A percentile compares a stretch with the other conserved stretches of the same genome.
Evolutionary conservation across 306 rosid genomes (phyloP).

Genomic region (Trifolium dubium): DNA sequence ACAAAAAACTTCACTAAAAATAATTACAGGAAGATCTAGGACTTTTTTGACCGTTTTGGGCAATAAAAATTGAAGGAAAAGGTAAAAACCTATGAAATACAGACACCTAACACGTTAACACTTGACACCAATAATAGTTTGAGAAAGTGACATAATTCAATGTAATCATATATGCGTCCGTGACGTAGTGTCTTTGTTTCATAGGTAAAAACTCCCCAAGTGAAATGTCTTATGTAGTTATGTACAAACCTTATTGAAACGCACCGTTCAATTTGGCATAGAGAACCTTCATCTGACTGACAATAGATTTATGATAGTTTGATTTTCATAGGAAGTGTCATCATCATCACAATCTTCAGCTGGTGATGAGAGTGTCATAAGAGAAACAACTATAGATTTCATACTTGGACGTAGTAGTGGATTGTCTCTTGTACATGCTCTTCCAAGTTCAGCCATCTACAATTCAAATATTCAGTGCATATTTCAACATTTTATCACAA

Average conservation of each 20-base stretch:
- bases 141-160: too few species aligned
- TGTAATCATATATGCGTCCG: too few species aligned
- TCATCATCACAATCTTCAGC: slow-evolving; percentile 69
- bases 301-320: slow-evolving; percentile 66
- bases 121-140: too few species aligned
- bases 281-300: slow-evolving; percentile 60
- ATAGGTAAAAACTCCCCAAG: not conserved
- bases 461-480: slow-evolving; percentile 37
- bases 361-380: slow-evolving; percentile 76
- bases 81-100: too few species aligned
- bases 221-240: too few species aligned
- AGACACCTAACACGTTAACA: too few species aligned
- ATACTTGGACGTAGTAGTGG: slow-evolving; percentile 81
- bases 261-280: not conserved
- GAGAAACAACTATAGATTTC: slow-evolving; percentile 84
- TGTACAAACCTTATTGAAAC: too few species aligned
- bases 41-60: not conserved
- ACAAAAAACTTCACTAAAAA: not conserved
- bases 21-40: not conserved
- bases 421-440: slow-evolving; percentile 84
- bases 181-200: too few species aligned
- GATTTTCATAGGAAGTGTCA: slow-evolving; percentile 68
- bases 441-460: slow-evolving; percentile 80
- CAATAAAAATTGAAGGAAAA: not conserved
- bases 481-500: too few species aligned